phyloP scores from a whole-genome alignment of 1,284 basidiomycete species.

The Ustilago cynodontis region DNA sequence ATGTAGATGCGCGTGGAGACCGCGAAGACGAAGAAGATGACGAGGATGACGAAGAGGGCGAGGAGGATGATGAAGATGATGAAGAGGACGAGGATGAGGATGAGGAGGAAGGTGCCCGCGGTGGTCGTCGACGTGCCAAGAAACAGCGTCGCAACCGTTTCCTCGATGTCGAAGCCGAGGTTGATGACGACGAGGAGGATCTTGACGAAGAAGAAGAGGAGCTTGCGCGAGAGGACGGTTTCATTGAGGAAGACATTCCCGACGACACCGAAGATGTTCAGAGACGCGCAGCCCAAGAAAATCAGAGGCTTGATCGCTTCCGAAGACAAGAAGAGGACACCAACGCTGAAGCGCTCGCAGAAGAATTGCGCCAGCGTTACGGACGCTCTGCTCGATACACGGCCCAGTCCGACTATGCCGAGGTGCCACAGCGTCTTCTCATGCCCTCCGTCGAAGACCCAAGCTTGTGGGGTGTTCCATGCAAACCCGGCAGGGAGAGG shows the following conservation, averaged over 20 bases:
- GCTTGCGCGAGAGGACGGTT: slow-evolving; percentile 73
- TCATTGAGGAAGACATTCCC: slow-evolving; percentile 78
- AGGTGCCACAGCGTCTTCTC: slow-evolving; percentile 89
- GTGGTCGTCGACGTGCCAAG: slow-evolving; percentile 47
- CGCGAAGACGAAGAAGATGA: slow-evolving; percentile 51
- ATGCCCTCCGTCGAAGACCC: slow-evolving; percentile 98
- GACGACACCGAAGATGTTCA: slow-evolving; percentile 79
- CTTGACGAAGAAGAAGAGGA: slow-evolving; percentile 69
- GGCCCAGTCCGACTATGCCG: slow-evolving; percentile 76
- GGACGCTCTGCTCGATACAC: slow-evolving; percentile 71
- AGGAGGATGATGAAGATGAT: slow-evolving; percentile 64
- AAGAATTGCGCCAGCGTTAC: slow-evolving; percentile 85
- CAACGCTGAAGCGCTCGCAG: slow-evolving; percentile 87
- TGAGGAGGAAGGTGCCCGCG: slow-evolving; percentile 49
- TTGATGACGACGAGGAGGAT: slow-evolving; percentile 76
- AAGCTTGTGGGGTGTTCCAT: slow-evolving; percentile 93
- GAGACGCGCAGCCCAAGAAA: slow-evolving; percentile 74
- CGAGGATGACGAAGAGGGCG: slow-evolving; percentile 61
- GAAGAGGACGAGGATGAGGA: slow-evolving; percentile 61
- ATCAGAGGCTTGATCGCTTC: slow-evolving; percentile 82
- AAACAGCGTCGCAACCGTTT: slow-evolving; percentile 76
- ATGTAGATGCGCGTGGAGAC: slow-evolving; percentile 49
- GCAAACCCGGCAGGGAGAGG: slow-evolving; percentile 92
- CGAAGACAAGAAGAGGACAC: slow-evolving; percentile 83
- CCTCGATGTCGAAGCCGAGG: slow-evolving; percentile 92